These are phyloP conservation scores for Tillandsia fasciculata DNA, from an alignment of 176 grass and related monocot genomes.

Conservation along the genomic window DNA sequence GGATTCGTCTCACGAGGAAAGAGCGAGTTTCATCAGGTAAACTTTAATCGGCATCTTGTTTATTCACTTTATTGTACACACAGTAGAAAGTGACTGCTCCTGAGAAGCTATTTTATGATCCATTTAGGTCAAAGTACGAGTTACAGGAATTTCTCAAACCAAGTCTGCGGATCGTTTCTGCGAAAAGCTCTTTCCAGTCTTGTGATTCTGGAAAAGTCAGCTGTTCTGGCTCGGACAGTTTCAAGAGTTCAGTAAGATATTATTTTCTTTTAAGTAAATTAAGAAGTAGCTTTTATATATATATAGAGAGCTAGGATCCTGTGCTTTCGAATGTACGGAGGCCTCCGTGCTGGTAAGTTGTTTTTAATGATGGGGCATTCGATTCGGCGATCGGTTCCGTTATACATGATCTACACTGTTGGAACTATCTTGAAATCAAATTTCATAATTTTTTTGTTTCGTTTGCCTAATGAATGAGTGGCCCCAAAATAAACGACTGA, in stretches of 20 bases:
- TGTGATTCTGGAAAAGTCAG: conserved; percentile 17
- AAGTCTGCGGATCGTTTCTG: conserved; percentile 59
- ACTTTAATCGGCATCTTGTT: not conserved
- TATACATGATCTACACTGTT: too few relatives aligned
- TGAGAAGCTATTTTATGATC: conserved; percentile 4
- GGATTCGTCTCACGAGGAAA: conserved; percentile 42
- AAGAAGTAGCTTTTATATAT: too few relatives aligned
- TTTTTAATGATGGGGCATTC: too few relatives aligned
- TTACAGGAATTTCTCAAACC: conserved; percentile 73
- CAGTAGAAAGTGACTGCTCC: not conserved
- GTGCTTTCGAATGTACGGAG: too few relatives aligned
- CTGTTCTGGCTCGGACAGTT: conserved; percentile 30
- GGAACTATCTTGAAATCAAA: too few relatives aligned
- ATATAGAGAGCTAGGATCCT: too few relatives aligned
- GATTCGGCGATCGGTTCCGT: too few relatives aligned
- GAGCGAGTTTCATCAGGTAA: conserved; percentile 66
- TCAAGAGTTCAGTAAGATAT: conserved; percentile 42
- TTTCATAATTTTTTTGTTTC: too few relatives aligned
- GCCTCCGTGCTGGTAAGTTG: too few relatives aligned
- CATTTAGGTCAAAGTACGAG: conserved; percentile 72
- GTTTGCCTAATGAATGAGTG: too few relatives aligned
- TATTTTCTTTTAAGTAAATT: not conserved
- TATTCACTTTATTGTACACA: not conserved
- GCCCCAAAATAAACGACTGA: too few relatives aligned
- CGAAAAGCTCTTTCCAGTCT: conserved; percentile 31